A percentile compares a stretch with the other conserved stretches of the same genome.
Evolutionary conservation across 805 yeast genomes (phyloP).

Genomic region (Cyberlindnera japonica): DNA sequence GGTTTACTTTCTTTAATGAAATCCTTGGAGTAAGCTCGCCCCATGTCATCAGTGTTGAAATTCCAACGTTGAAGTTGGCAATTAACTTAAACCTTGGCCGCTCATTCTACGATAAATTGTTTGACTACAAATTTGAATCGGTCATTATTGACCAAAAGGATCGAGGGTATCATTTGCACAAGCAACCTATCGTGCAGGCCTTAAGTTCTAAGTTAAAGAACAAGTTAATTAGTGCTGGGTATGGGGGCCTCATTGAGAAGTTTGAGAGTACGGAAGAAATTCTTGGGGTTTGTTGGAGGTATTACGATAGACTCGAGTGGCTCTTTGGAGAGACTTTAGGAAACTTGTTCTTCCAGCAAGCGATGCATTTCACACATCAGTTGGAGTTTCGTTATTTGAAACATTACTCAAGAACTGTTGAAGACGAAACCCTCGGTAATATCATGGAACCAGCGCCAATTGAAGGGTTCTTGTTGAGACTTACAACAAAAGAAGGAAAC

Average conservation of each 20-base stretch:
- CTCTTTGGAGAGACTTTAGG: slow-evolving; percentile 42
- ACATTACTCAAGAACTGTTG: slow-evolving; percentile 34
- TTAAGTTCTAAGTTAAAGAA: slow-evolving; percentile 36
- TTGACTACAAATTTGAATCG: not conserved
- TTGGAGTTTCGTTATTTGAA: slow-evolving; percentile 57
- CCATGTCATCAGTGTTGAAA: slow-evolving; percentile 38
- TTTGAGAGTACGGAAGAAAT: slow-evolving; percentile 28
- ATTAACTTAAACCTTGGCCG: slow-evolving; percentile 26
- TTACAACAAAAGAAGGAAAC: slow-evolving; percentile 49
- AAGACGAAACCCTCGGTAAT: slow-evolving; percentile 19
- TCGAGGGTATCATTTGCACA: slow-evolving; percentile 27
- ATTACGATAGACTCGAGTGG: slow-evolving; percentile 78
- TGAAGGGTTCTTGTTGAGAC: slow-evolving; percentile 73
- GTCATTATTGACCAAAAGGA: slow-evolving; percentile 5
- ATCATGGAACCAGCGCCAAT: slow-evolving; percentile 63
- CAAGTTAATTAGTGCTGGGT: slow-evolving; percentile 31
- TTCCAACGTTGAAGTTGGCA: slow-evolving; percentile 38
- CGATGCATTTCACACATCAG: slow-evolving; percentile 41
- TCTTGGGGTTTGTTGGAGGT: slow-evolving; percentile 57
- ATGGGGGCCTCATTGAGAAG: slow-evolving; percentile 21
- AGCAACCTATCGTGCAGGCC: slow-evolving; percentile 33
- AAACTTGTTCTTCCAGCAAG: slow-evolving; percentile 41
- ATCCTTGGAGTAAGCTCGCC: slow-evolving; percentile 43
- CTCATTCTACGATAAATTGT: slow-evolving; percentile 8
- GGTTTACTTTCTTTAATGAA: slow-evolving; percentile 58